Conservation (phyloP, 345 rosid genomes). For the Citrus reticulata region DNA sequence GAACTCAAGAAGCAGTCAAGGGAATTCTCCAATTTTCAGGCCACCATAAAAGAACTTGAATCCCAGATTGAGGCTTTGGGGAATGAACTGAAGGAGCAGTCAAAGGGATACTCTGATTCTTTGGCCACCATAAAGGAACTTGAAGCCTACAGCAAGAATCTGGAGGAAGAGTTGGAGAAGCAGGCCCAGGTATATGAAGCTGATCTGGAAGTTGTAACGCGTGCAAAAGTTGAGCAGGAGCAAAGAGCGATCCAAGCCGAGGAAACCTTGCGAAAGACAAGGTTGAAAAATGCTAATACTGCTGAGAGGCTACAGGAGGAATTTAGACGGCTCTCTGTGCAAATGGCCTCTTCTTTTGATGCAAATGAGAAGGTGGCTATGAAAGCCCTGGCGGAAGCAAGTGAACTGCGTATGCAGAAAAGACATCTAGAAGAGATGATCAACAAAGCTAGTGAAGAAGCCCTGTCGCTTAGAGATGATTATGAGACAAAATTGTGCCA, state of each 20-base stretch:
- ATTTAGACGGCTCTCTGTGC: constrained; percentile 62
- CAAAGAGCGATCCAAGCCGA: constrained; percentile 83
- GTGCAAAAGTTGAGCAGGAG: constrained; percentile 66
- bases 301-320: constrained; percentile 89
- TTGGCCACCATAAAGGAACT: constrained; percentile 29
- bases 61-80: constrained; percentile 35
- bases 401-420: constrained; percentile 56
- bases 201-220: constrained; percentile 57
- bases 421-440: constrained; percentile 58
- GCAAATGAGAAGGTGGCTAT: constrained; percentile 82
- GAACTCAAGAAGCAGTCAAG: constrained; percentile 31
- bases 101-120: constrained; percentile 31
- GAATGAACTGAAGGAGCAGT: constrained; percentile 28
- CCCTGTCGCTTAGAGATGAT: constrained; percentile 38
- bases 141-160: constrained; percentile 27
- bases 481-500: constrained; percentile 47
- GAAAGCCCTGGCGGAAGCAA: constrained; percentile 72
- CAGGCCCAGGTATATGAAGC: constrained; percentile 51
- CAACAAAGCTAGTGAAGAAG: constrained; percentile 49
- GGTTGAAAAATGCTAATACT: constrained; percentile 64
- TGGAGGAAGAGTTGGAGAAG: constrained; percentile 76
- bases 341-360: constrained; percentile 73
- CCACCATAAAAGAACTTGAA: constrained; percentile 41
- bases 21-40: constrained; percentile 33
- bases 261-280: constrained; percentile 62